A percentile compares a stretch with the other conserved stretches of the same genome.
These are phyloP conservation scores for Bassia scoparia DNA, from an alignment of 148 eudicot species.

Conservation along the genomic window DNA sequence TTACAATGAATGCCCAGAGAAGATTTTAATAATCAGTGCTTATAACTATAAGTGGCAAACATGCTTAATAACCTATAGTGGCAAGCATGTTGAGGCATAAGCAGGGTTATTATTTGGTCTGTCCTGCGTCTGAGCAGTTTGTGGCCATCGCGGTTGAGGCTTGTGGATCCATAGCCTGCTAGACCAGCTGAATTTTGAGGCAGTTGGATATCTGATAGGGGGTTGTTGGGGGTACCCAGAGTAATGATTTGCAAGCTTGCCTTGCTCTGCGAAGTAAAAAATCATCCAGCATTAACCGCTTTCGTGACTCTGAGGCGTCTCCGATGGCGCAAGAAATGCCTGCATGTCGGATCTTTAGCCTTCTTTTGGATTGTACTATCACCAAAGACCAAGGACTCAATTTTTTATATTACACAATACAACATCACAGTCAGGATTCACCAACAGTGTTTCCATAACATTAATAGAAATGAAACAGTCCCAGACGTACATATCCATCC, in stretches of 20 bases:
- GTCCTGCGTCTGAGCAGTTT: constrained; percentile 68
- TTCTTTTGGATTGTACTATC: constrained; percentile 67
- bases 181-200: constrained; percentile 82
- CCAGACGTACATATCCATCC: neutral
- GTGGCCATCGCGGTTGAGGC: constrained; percentile 93
- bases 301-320: constrained; percentile 67
- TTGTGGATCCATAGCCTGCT: constrained; percentile 67
- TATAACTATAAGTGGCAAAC: too few species aligned
- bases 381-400: constrained; percentile 92
- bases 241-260: constrained; percentile 60
- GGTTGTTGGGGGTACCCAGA: constrained; percentile 47
- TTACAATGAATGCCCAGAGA: neutral
- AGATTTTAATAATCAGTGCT: neutral
- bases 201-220: constrained; percentile 60
- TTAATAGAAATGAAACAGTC: neutral
- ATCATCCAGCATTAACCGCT: constrained; percentile 91
- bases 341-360: constrained; percentile 86
- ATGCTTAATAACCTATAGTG: too few species aligned
- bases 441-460: neutral
- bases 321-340: constrained; percentile 65
- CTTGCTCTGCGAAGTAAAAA: constrained; percentile 72
- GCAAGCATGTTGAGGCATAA: constrained; percentile 75
- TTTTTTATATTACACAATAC: constrained; percentile 14
- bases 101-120: constrained; percentile 62
- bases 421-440: neutral